Evolutionary conservation across 805 yeast species (phyloP).

Genomic region (Suhomyces prunicola): DNA sequence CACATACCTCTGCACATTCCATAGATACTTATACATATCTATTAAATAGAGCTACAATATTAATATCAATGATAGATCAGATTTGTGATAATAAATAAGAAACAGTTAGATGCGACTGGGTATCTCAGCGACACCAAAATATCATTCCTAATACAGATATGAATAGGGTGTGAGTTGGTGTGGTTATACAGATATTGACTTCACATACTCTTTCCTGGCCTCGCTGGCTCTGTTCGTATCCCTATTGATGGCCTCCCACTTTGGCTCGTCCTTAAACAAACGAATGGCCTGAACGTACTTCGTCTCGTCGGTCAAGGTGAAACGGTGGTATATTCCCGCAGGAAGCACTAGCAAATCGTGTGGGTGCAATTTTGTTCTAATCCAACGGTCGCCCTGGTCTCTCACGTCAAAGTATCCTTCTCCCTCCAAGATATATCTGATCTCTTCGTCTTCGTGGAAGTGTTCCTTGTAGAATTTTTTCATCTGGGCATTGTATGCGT

Average conservation of each 20-base stretch:
- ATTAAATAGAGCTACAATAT: too few relatives aligned
- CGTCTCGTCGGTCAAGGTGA: slow-evolving; percentile 60
- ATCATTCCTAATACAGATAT: too few relatives aligned
- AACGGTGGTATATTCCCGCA: slow-evolving; percentile 92
- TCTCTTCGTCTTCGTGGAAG: slow-evolving; percentile 95
- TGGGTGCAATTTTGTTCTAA: slow-evolving; percentile 60
- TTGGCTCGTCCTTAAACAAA: slow-evolving; percentile 90
- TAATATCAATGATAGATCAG: background rate
- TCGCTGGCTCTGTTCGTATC: slow-evolving; percentile 39
- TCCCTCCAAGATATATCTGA: slow-evolving; percentile 84
- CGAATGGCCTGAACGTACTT: slow-evolving; percentile 75
- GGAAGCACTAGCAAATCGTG: slow-evolving; percentile 77
- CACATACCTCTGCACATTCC: background rate
- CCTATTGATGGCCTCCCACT: slow-evolving; percentile 86
- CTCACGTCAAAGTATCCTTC: slow-evolving; percentile 91
- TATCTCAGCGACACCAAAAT: too few relatives aligned
- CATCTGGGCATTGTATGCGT: slow-evolving; percentile 61
- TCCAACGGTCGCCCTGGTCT: slow-evolving; percentile 62
- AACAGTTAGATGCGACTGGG: background rate
- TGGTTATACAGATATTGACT: slow-evolving; percentile 21
- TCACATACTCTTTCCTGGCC: slow-evolving; percentile 35
- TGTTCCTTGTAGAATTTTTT: slow-evolving; percentile 77
- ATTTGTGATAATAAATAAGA: too few relatives aligned
- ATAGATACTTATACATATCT: background rate
- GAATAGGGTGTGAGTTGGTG: background rate